Evolutionary conservation across 306 rosid genomes (phyloP).

Genomic region (Pyrus pyrifolia): DNA sequence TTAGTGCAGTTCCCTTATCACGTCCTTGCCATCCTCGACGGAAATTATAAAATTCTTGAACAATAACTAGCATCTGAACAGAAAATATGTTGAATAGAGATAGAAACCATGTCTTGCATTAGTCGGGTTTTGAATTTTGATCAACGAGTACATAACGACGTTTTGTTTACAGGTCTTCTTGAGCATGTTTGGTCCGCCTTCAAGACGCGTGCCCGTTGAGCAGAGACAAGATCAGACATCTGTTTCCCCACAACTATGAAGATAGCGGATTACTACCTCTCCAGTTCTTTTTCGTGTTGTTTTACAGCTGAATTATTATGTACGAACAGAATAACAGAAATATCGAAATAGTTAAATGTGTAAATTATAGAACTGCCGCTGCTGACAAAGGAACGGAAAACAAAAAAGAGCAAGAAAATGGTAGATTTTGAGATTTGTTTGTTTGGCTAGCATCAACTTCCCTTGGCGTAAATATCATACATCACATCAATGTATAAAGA

Average conservation of each 20-base stretch:
- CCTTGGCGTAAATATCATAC: no score
- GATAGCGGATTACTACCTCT: neutral
- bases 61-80: neutral
- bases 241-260: slow-evolving; percentile 34
- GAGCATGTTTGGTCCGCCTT: slow-evolving; percentile 94
- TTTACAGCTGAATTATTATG: slow-evolving; percentile 6
- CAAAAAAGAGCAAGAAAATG: neutral
- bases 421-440: neutral
- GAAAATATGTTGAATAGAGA: neutral
- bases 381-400: neutral
- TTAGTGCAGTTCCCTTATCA: neutral
- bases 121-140: neutral
- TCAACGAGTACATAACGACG: neutral
- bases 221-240: slow-evolving; percentile 49
- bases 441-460: neutral
- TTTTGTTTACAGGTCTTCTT: slow-evolving; percentile 55
- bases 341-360: slow-evolving; percentile 3
- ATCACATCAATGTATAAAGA: no score
- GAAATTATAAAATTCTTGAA: neutral
- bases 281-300: neutral
- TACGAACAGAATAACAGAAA: neutral
- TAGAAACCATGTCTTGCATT: neutral
- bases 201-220: slow-evolving; percentile 49
- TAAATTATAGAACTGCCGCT: slow-evolving; percentile 9
- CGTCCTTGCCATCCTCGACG: neutral